Percentiles rank a stretch among this genome's conserved stretches.
These are phyloP conservation scores for Musa troglodytarum DNA, from an alignment of 176 grass and related monocot species.

Conservation along the genomic window DNA sequence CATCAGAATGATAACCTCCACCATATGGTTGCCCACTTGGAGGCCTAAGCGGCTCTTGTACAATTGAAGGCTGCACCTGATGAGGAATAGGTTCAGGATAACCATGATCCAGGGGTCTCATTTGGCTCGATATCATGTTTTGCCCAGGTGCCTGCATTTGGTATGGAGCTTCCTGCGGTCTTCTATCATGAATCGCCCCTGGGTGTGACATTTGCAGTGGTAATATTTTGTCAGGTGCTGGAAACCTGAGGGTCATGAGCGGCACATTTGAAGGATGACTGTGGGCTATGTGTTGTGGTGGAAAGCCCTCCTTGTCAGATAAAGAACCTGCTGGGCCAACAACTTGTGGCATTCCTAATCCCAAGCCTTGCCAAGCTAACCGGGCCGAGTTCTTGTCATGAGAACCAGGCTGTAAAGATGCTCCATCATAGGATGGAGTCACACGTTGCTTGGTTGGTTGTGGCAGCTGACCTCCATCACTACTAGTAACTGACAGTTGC, in stretches of 20 bases:
- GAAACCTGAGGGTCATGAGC: conserved; percentile 11
- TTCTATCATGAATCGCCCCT: conserved; percentile 12
- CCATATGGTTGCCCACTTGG: not conserved
- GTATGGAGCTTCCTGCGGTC: conserved; percentile 16
- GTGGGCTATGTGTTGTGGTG: conserved; percentile 13
- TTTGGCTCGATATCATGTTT: not conserved
- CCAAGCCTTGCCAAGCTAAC: conserved; percentile 1
- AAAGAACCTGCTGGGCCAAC: conserved; percentile 11
- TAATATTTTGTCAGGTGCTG: conserved; percentile 30
- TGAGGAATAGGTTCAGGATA: conserved; percentile 1
- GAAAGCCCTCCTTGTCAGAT: conserved; percentile 7
- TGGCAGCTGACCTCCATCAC: conserved; percentile 23
- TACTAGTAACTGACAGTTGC: conserved; percentile 16
- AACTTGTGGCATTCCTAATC: conserved; percentile 24
- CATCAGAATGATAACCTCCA: not conserved
- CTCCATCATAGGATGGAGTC: not conserved
- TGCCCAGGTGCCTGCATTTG: conserved; percentile 18
- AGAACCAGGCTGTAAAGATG: conserved; percentile 16
- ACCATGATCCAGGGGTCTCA: not conserved
- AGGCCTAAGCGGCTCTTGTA: not conserved
- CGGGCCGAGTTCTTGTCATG: not conserved
- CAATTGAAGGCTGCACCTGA: conserved; percentile 8
- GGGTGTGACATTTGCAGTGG: conserved; percentile 31
- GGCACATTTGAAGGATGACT: conserved; percentile 16
- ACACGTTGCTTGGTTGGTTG: conserved; percentile 26